Base-by-base conservation (phyloP, 768 basidiomycete species). In the Neoboletus subvelutipes region DNA sequence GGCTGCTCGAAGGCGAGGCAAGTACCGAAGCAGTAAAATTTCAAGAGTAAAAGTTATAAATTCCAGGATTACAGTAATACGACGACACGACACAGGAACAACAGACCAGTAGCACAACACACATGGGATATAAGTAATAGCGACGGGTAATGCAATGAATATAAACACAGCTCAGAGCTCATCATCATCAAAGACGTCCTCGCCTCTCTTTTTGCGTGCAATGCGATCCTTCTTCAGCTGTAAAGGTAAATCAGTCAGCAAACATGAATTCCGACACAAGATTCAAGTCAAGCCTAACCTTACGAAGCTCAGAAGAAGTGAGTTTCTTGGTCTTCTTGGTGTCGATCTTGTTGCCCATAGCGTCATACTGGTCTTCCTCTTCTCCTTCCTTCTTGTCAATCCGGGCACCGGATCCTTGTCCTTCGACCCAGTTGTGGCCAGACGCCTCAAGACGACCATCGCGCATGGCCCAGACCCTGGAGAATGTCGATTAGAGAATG, bases 401-500 rank as follows among this genome's bases (percentile, higher is more conserved):
- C 56, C 95, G 87, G 43, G 94, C 75, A 12, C 96, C 96, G 20
- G 93, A 82, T 54, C 97, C 97, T 75, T 99, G 97, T 47, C 97
- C 97, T 77, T 98, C 97, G 69, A 97, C 94, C 96, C 95, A 97
- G 84, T 97, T 96, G 83, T 96, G 94, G 60, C 94, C 95, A 43
- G 95, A 98, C 7, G 96, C 94, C 79, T 95, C 93, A 62, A 98
- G 86, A 66, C 80, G 87, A 68, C 97, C 97, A 72, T 98, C 93
- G 50, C 90, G 87, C 97, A 98, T 99, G 40, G 97, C 96, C 97
- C 97, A 98, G 41, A 98, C 94, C 80, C 78, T 80, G 55, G 13
- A 29, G 24, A 55, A 43, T 7, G 20, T 54, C 4, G 20, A 45
- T 60, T 47, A 54, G 50, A 29, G 0, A 48, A 36, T 5, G 31